Conservation (phyloP, 257 asterid genomes). For the Henckelia pumila region DNA sequence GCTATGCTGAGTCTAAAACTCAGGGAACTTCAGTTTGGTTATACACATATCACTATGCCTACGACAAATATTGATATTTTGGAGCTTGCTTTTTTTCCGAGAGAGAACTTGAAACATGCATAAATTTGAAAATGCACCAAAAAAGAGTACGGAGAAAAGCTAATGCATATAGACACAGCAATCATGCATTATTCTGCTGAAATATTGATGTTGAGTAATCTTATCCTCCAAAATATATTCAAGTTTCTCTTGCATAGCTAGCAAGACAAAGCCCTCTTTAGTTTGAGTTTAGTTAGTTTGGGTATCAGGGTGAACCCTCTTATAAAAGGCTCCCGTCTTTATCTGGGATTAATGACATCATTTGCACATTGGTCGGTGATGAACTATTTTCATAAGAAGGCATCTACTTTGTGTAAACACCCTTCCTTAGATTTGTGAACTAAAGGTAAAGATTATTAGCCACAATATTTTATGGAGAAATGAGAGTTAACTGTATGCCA, state of each 20-base stretch:
- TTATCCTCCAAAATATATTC: too few species aligned
- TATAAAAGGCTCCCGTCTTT: not conserved
- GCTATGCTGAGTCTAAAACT: not conserved
- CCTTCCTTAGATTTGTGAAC: not conserved
- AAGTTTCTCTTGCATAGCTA: too few species aligned
- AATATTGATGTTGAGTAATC: too few species aligned
- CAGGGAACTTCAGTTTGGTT: not conserved
- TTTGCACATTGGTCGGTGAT: not conserved
- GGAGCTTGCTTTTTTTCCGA: not conserved
- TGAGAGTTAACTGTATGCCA: not conserved
- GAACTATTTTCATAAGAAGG: conserved; percentile 2
- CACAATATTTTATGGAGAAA: conserved; percentile 2
- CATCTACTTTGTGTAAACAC: conserved; percentile 3
- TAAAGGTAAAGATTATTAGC: not conserved
- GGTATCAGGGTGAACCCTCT: not conserved
- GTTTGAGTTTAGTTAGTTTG: not conserved
- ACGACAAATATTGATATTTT: not conserved
- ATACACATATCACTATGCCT: not conserved
- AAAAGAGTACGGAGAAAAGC: not conserved
- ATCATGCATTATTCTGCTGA: too few species aligned
- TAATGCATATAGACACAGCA: too few species aligned
- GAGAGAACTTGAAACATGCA: not conserved
- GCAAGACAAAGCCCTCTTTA: too few species aligned
- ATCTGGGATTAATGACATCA: not conserved
- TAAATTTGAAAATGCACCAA: not conserved